Conservation (phyloP, 1,139 yeast genomes). For the Nadsonia starkeyi-henricii region DNA sequence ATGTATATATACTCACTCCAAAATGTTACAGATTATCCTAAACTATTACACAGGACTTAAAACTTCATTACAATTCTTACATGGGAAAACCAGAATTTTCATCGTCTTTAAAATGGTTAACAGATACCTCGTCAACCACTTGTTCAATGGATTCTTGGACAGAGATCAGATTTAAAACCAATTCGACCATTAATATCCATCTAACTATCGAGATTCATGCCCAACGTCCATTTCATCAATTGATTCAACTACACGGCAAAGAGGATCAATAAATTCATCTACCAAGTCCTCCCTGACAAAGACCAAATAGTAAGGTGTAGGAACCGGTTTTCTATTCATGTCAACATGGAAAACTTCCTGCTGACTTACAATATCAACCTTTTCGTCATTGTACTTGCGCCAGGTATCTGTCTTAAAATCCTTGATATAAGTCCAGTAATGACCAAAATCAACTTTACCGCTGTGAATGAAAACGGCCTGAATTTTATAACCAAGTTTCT, state of each 20-base stretch:
- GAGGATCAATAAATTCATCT: constrained; percentile 49
- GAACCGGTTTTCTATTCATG: constrained; percentile 48
- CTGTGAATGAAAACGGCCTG: constrained; percentile 91
- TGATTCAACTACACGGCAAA: constrained; percentile 1
- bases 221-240: not conserved
- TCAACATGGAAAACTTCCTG: constrained; percentile 62
- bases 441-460: constrained; percentile 94
- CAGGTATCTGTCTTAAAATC: constrained; percentile 56
- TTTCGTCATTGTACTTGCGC: constrained; percentile 87
- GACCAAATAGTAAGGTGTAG: constrained; percentile 86
- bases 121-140: constrained; percentile 16
- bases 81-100: too few species aligned
- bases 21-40: too few species aligned
- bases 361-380: constrained; percentile 62
- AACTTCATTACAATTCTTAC: too few species aligned
- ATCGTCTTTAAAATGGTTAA: too few species aligned
- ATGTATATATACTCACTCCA: too few species aligned
- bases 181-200: constrained; percentile 2
- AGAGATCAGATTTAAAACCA: not conserved
- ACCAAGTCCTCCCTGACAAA: constrained; percentile 58
- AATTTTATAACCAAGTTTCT: constrained; percentile 57
- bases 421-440: constrained; percentile 86
- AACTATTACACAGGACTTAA: too few species aligned
- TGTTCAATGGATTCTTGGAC: not conserved
- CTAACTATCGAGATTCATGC: not conserved